phyloP scores from a whole-genome alignment of 2,329 filamentous ascomycete species.

The Sclerotinia sclerotiorum region DNA sequence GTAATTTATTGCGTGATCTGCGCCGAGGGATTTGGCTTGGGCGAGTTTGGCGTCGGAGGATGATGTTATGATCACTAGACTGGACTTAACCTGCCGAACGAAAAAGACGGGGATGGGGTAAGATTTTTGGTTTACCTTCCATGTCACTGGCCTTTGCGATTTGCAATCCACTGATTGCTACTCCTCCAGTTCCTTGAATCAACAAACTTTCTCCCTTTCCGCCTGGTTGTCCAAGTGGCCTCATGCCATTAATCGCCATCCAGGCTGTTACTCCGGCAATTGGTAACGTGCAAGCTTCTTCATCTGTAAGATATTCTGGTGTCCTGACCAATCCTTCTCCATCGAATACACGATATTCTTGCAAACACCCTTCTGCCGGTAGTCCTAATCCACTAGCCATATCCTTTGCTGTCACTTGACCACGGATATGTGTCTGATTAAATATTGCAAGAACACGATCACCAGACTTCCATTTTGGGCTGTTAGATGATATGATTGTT shows the following conservation, averaged over 20 bases:
- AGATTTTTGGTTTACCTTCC: constrained; percentile 43
- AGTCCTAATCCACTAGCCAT: constrained; percentile 58
- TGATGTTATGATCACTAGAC: constrained; percentile 54
- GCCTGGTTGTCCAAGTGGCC: constrained; percentile 49
- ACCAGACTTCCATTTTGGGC: constrained; percentile 52
- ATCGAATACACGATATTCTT: constrained; percentile 60
- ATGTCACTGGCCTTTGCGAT: constrained; percentile 54
- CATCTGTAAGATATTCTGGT: constrained; percentile 57
- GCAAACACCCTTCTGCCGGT: constrained; percentile 63
- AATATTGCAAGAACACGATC: constrained; percentile 69
- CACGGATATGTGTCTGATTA: constrained; percentile 49
- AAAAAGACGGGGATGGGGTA: no score
- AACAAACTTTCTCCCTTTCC: constrained; percentile 49
- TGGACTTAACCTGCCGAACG: not conserved
- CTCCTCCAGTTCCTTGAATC: constrained; percentile 56
- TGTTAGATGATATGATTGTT: constrained; percentile 51
- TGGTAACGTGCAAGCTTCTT: constrained; percentile 60
- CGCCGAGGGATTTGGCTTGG: constrained; percentile 49
- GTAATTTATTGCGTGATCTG: constrained; percentile 56
- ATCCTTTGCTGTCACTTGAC: constrained; percentile 32
- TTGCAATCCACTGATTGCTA: constrained; percentile 53
- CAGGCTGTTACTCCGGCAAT: constrained; percentile 64
- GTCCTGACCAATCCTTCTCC: constrained; percentile 54
- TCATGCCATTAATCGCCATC: constrained; percentile 63
- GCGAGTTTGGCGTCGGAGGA: constrained; percentile 54